A percentile compares a stretch with the other conserved stretches of the same genome.
phyloP scores from a whole-genome alignment of 1,284 basidiomycete genomes.

The Inonotus obliquus region DNA sequence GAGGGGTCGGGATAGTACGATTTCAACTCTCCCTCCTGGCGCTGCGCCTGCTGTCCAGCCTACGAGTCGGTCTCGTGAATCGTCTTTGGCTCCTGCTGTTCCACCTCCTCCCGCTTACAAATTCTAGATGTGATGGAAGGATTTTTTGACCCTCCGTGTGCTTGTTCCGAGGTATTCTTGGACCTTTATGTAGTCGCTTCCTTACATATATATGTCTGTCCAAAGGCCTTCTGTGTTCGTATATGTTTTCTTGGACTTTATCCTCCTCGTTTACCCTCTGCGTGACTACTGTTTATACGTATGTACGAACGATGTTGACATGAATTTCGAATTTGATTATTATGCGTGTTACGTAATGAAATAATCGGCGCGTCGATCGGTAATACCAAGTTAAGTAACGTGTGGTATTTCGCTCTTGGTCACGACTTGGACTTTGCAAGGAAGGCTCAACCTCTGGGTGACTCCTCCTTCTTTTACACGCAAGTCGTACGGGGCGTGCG shows the following conservation, averaged over 20 bases:
- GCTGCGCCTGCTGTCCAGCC: background rate
- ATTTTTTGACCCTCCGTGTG: background rate
- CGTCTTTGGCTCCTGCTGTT: background rate
- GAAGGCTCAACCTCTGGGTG: no score
- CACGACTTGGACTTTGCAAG: no score
- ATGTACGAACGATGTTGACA: no score
- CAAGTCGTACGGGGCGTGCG: background rate
- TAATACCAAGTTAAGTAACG: no score
- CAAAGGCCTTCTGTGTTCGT: background rate
- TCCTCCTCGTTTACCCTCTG: background rate
- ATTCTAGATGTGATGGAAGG: no score
- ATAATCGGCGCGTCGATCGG: no score
- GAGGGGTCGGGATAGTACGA: background rate
- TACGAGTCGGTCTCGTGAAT: background rate
- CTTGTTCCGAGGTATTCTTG: no score
- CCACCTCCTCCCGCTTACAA: background rate
- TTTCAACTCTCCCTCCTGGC: background rate
- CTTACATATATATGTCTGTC: background rate
- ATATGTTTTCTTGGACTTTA: background rate
- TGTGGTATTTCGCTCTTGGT: no score
- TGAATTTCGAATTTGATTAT: no score
- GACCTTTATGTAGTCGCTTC: no score
- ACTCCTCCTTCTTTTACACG: background rate
- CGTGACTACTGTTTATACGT: background rate
- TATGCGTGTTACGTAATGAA: no score